These are phyloP conservation scores for Iberis pinnata DNA, from an alignment of 345 rosid genomes.

Conservation along the genomic window DNA sequence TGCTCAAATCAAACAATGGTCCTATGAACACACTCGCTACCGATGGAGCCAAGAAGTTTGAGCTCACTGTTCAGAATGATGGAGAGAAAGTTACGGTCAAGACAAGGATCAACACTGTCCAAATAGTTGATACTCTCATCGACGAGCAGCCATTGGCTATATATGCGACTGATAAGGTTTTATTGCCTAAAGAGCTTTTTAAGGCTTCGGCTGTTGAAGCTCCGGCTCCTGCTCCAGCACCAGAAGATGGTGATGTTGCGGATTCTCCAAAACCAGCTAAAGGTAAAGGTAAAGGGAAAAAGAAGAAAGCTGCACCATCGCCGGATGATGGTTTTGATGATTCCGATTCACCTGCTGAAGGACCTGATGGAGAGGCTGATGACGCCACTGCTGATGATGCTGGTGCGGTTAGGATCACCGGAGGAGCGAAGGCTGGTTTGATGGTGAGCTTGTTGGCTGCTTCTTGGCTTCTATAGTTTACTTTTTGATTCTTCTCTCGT, in stretches of 20 bases:
- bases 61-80: constrained; percentile 76
- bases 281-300: constrained; percentile 31
- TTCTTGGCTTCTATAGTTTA: constrained; percentile 27
- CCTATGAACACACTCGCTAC: constrained; percentile 89
- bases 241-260: constrained; percentile 40
- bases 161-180: constrained; percentile 55
- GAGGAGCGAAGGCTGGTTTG: constrained; percentile 32
- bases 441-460: constrained; percentile 34
- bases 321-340: constrained; percentile 25
- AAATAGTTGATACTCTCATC: constrained; percentile 54
- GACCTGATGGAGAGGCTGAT: constrained; percentile 47
- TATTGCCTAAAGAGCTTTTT: constrained; percentile 74
- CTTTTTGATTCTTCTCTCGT: not conserved
- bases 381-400: constrained; percentile 55
- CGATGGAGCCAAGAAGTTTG: constrained; percentile 67
- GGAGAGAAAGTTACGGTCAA: constrained; percentile 65
- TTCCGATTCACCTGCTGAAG: constrained; percentile 62
- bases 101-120: constrained; percentile 63
- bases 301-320: constrained; percentile 28
- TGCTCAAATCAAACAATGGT: constrained; percentile 84
- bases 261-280: constrained; percentile 55
- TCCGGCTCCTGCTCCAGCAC: constrained; percentile 64
- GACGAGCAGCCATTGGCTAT: constrained; percentile 83
- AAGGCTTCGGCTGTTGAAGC: constrained; percentile 55
- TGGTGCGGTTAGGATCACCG: constrained; percentile 35